Percentiles rank a stretch among this genome's conserved stretches.
Evolutionary conservation across 2,329 filamentous ascomycete genomes (phyloP).

Genomic region (Alternaria hordeiaustralica): DNA sequence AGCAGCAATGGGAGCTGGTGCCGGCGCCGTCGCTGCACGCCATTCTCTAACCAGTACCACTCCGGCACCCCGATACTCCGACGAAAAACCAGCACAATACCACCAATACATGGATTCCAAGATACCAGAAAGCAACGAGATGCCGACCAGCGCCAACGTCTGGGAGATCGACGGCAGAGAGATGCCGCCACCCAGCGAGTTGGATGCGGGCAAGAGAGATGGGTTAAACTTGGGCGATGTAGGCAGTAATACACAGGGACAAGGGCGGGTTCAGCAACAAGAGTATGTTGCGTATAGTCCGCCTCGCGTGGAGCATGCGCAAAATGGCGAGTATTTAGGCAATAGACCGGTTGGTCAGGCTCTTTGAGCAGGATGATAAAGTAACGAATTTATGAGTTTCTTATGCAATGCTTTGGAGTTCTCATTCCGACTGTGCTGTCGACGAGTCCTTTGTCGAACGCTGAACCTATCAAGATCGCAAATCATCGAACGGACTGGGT

Average conservation of each 20-base stretch:
- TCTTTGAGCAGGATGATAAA: not conserved
- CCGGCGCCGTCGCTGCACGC: not conserved
- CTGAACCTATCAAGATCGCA: not conserved
- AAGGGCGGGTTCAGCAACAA: not conserved
- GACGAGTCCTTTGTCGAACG: fast-evolving
- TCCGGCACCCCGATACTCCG: not conserved
- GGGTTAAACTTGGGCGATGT: not conserved
- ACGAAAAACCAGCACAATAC: constrained; percentile 6
- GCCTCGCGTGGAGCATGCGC: not conserved
- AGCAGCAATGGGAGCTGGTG: not conserved
- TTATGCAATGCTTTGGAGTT: not conserved
- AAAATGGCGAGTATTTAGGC: not conserved
- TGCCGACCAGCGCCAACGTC: constrained; percentile 16
- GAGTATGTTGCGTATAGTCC: not conserved
- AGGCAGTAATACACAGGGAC: not conserved
- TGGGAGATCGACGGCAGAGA: constrained; percentile 19
- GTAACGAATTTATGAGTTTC: not conserved
- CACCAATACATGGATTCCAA: not conserved
- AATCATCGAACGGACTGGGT: not conserved
- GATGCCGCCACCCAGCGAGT: not conserved
- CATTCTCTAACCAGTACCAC: not conserved
- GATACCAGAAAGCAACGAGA: constrained; percentile 4
- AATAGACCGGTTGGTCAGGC: not conserved
- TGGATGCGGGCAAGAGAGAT: constrained; percentile 7
- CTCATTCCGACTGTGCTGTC: not conserved